phyloP scores from a whole-genome alignment of 1,284 basidiomycete genomes.

The Inonotus obliquus region DNA sequence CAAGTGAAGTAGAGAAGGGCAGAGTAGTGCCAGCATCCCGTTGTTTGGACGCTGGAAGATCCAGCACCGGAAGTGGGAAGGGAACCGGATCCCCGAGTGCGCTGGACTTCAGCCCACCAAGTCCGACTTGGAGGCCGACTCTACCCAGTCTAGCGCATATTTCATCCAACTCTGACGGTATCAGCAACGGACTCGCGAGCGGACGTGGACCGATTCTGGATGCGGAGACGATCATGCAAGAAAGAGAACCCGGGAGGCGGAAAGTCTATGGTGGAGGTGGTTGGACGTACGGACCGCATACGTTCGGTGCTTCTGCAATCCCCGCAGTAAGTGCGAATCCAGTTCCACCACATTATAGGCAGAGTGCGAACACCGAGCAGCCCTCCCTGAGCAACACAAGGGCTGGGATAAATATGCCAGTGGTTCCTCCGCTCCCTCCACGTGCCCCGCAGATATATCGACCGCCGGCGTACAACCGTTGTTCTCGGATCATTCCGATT shows the following conservation, averaged over 20 bases:
- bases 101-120: constrained; percentile 13
- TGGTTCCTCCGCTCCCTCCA: neutral
- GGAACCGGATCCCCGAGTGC: neutral
- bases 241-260: neutral
- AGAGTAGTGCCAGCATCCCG: neutral
- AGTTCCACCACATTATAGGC: neutral
- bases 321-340: neutral
- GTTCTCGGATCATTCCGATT: neutral
- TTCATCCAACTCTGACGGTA: neutral
- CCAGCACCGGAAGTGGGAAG: neutral
- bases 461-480: neutral
- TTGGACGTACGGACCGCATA: neutral
- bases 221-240: neutral
- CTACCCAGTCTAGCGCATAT: constrained; percentile 6
- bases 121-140: constrained; percentile 4
- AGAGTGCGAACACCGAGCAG: neutral
- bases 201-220: neutral
- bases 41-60: neutral
- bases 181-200: neutral
- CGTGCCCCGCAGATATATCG: neutral
- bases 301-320: neutral
- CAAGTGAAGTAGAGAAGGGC: neutral
- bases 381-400: neutral
- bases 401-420: neutral
- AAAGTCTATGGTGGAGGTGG: neutral